Percentiles rank a stretch among this genome's conserved stretches.
phyloP scores from a whole-genome alignment of 257 asterid genomes.

The Capsicum pubescens region DNA sequence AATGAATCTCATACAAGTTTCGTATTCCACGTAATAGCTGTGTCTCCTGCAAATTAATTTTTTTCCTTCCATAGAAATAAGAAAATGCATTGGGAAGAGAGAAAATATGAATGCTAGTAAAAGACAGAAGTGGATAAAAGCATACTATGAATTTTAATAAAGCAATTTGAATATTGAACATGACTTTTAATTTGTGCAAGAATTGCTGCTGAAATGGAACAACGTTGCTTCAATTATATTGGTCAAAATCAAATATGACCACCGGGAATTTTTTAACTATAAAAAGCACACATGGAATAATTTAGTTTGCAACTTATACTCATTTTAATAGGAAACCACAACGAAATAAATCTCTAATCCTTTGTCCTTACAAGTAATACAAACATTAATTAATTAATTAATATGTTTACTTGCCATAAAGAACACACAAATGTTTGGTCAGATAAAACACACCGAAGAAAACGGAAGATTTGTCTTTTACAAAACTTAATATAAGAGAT shows the following conservation, averaged over 20 bases:
- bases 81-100: neutral
- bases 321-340: neutral
- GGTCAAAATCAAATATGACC: constrained; percentile 25
- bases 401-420: neutral
- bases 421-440: constrained; percentile 3
- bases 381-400: neutral
- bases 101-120: constrained; percentile 14
- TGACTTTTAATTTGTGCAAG: neutral
- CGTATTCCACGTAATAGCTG: too few relatives aligned
- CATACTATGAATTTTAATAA: neutral
- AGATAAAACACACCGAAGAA: constrained; percentile 23
- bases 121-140: neutral
- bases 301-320: neutral
- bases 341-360: neutral
- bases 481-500: neutral
- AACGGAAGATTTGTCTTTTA: neutral
- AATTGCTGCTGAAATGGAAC: neutral
- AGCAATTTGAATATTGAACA: neutral
- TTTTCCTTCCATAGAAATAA: neutral
- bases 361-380: neutral
- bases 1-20: too few relatives aligned
- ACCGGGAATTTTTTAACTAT: neutral
- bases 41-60: too few relatives aligned
- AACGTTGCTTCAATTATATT: neutral
- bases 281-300: neutral